phyloP scores from a whole-genome alignment of 202 grass and related monocot genomes.

The Hordeum pubiflorum region DNA sequence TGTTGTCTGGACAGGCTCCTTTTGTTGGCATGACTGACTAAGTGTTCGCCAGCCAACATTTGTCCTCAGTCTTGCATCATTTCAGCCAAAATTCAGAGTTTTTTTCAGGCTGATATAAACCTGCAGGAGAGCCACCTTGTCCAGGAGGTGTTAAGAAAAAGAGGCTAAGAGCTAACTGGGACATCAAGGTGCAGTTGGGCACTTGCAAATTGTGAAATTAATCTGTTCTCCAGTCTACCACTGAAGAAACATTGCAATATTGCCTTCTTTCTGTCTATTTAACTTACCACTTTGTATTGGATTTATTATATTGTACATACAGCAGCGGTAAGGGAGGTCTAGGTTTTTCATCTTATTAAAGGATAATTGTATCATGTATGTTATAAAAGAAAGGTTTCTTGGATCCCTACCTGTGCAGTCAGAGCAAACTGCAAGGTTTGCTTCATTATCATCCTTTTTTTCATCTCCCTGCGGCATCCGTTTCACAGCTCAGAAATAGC shows the following conservation, averaged over 20 bases:
- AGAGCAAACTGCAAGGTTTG: neutral
- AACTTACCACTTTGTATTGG: neutral
- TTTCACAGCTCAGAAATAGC: neutral
- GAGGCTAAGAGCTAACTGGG: slow-evolving; percentile 16
- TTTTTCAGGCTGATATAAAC: neutral
- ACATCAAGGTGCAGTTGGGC: slow-evolving; percentile 1
- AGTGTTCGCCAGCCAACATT: neutral
- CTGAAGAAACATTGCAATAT: slow-evolving; percentile 8
- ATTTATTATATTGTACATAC: neutral
- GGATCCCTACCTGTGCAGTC: neutral
- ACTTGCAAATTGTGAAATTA: slow-evolving; percentile 9
- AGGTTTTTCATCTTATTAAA: slow-evolving; percentile 11
- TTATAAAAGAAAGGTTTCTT: neutral
- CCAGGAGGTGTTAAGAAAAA: neutral
- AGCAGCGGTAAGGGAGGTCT: neutral
- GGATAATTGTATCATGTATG: neutral
- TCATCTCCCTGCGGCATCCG: slow-evolving; percentile 1
- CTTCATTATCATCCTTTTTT: neutral
- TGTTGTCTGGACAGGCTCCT: slow-evolving; percentile 43
- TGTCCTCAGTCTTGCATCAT: neutral
- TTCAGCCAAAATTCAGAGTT: slow-evolving; percentile 8
- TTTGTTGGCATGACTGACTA: slow-evolving; percentile 48
- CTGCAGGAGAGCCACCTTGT: neutral
- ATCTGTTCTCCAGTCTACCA: neutral
- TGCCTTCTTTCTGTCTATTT: neutral